phyloP scores from a whole-genome alignment of 225 moss, liverwort and hornwort species.

The Sphagnum contortum region DNA sequence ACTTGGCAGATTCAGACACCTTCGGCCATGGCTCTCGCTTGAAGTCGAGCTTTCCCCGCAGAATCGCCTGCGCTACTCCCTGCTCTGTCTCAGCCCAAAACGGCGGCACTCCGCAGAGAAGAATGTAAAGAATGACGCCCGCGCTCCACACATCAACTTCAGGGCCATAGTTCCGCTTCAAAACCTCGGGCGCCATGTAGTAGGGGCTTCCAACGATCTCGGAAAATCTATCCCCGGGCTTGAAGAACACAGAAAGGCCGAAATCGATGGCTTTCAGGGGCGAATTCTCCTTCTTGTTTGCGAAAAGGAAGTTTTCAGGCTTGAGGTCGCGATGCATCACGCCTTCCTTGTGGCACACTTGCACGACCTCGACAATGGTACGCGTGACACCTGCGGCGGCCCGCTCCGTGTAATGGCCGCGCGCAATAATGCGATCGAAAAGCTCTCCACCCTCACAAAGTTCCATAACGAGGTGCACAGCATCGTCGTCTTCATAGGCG shows the following conservation, averaged over 20 bases:
- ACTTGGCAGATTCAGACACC: no score
- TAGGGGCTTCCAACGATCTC: no score
- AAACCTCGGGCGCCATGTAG: no score
- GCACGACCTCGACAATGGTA: constrained; percentile 18
- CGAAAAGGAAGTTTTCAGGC: constrained; percentile 31
- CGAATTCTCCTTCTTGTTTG: constrained; percentile 14
- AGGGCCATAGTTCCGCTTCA: no score
- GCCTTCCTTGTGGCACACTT: constrained; percentile 21
- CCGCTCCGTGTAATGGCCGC: constrained; percentile 23
- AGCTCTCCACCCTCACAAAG: constrained; percentile 26
- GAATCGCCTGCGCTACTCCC: no score
- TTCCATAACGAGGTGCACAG: constrained; percentile 27
- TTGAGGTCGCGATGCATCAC: constrained; percentile 34
- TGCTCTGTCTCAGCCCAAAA: no score
- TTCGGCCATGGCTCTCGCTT: no score
- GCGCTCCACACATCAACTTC: no score
- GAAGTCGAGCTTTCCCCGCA: no score
- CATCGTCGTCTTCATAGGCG: constrained; percentile 21
- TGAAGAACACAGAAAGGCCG: constrained; percentile 5
- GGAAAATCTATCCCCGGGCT: no score
- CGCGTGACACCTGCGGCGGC: constrained; percentile 21
- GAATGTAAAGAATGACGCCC: no score
- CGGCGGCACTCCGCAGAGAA: no score
- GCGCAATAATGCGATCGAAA: constrained; percentile 27
- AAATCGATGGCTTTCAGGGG: constrained; percentile 36